A percentile compares a stretch with the other conserved stretches of the same genome.
Conservation (phyloP, 495 filamentous ascomycete genomes). For the Entonaema liquescens region DNA sequence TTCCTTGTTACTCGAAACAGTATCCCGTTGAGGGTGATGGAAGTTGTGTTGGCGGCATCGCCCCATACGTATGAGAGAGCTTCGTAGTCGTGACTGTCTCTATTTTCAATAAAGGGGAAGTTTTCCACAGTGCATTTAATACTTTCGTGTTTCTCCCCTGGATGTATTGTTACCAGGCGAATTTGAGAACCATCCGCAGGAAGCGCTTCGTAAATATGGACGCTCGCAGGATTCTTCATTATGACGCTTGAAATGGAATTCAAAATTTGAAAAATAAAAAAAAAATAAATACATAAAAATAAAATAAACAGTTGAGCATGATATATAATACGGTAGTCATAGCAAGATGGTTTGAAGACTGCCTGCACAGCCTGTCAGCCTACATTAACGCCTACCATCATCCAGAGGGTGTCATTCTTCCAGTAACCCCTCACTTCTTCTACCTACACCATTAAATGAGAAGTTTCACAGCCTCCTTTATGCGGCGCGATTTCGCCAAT, state of each 20-base stretch:
- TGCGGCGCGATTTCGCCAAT: background rate
- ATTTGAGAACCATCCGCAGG: constrained; percentile 22
- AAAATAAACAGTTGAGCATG: background rate
- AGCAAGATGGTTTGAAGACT: background rate
- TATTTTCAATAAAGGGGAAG: constrained; percentile 8
- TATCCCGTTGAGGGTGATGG: constrained; percentile 13
- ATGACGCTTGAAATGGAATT: background rate
- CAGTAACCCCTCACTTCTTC: background rate
- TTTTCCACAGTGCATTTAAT: constrained; percentile 14
- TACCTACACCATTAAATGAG: background rate
- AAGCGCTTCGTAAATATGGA: background rate
- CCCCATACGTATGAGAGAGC: constrained; percentile 35
- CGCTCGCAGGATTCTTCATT: constrained; percentile 5
- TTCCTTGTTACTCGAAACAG: constrained; percentile 19
- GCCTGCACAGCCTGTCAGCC: background rate
- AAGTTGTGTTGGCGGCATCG: constrained; percentile 1
- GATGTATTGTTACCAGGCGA: constrained; percentile 13
- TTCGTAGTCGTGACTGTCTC: constrained; percentile 7
- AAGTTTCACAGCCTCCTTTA: background rate
- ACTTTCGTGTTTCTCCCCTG: background rate
- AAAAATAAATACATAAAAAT: no score
- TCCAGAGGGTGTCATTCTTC: background rate
- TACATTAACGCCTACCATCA: background rate
- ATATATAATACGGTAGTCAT: background rate
- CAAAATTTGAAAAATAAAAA: no score